Evolutionary conservation across 495 filamentous ascomycete genomes (phyloP), one percentile per base, ranked within the genome.

Genomic region (Penicillium psychrofluorescens): DNA sequence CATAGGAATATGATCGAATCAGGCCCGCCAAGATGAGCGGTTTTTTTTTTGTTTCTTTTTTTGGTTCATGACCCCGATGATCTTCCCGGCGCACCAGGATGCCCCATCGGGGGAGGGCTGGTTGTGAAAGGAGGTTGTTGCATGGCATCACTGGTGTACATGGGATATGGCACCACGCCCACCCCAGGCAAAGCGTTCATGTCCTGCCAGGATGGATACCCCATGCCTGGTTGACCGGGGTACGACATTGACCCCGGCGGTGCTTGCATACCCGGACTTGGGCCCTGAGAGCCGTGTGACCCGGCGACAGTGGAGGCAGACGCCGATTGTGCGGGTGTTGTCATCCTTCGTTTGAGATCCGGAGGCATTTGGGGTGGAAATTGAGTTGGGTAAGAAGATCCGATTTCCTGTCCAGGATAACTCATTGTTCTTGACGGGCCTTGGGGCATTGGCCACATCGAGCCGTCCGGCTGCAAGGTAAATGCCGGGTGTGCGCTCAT

Each of bases 271-370:
- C 55, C 54, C 4, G 62, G 50, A 0, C 49, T 43, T 1, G 65
- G 41, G 8, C 32, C 44, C 14, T 63, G 50, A 8, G 67, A 56
- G 41, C 56, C 58, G 14, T 65, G 63, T 29, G 61, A 44, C 14
- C 55, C 51, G 30, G 57, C 43, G 7, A 50, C 50, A 13, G 22
- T 48, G 6, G 51, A n/a, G 4, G 45, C 44, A n/a, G 55, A 51
- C 15, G 60, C 49, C 0, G 51, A 35, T 27, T 70, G 62, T 11
- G 62, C 57, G 3, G 69, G 69, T 29, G 63, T 71, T n/a, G 67
- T 70, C 60, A 72, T 66, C 39, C 67, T 53, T 13, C 64, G 59
- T 44, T 71, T 71, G 28, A 66, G 49, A 43, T 73, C 69, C 1
- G 64, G 54, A 4, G 59, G 46, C 37, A 70, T 60, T n/a, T 62